Evolutionary conservation across 805 yeast genomes (phyloP).

Genomic region (Yarrowia hollandica): DNA sequence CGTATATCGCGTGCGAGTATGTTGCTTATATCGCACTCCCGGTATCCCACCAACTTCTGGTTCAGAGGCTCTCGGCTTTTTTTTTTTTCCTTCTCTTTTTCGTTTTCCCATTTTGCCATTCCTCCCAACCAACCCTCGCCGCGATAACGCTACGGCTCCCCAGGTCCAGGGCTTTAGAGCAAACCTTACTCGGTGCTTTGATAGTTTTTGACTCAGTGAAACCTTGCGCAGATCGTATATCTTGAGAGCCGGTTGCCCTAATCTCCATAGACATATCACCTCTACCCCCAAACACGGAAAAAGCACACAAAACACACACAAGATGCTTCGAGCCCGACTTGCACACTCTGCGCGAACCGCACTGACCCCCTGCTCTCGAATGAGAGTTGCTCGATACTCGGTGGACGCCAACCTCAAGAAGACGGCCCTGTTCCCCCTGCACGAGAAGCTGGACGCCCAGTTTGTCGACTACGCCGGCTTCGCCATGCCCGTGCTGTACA

Average conservation of each 20-base stretch:
- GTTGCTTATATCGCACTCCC: too few relatives aligned
- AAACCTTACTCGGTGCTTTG: conserved; percentile 27
- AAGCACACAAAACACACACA: background rate
- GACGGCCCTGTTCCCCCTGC: conserved; percentile 83
- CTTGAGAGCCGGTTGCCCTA: background rate
- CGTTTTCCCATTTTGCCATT: background rate
- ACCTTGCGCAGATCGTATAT: conserved; percentile 27
- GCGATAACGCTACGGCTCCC: conserved; percentile 25
- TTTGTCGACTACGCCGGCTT: conserved; percentile 98
- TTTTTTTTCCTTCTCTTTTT: background rate
- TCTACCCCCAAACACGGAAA: too few relatives aligned
- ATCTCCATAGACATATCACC: too few relatives aligned
- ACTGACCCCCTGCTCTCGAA: background rate
- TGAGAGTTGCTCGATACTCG: background rate
- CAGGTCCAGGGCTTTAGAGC: conserved; percentile 1
- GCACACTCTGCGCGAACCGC: conserved; percentile 6
- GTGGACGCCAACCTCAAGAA: conserved; percentile 37
- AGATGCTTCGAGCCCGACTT: conserved; percentile 17
- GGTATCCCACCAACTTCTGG: background rate
- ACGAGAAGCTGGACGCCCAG: conserved; percentile 75
- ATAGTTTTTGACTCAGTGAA: conserved; percentile 21
- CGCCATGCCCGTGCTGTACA: conserved; percentile 89
- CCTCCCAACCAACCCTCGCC: conserved; percentile 12
- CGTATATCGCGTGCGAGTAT: too few relatives aligned
- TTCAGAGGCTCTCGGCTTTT: too few relatives aligned